Conservation (phyloP, 2,329 filamentous ascomycete species). For the Colletotrichum sublineola region DNA sequence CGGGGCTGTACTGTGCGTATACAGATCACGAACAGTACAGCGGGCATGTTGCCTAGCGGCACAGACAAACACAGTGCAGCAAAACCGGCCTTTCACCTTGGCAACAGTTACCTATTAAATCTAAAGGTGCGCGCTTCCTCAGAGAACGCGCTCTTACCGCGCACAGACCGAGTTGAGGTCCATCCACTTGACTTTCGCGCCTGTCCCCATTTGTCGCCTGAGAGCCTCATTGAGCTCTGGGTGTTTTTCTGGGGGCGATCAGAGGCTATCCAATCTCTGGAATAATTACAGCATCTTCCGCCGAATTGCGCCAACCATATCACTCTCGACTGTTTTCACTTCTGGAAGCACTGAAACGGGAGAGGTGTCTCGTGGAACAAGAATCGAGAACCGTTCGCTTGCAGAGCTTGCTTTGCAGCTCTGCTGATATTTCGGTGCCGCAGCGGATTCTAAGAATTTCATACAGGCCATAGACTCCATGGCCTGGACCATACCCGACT, state of each 20-base stretch:
- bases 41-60: rapidly evolving
- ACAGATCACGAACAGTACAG: background rate
- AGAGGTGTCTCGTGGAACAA: background rate
- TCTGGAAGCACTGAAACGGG: background rate
- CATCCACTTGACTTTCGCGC: background rate
- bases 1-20: conserved; percentile 2
- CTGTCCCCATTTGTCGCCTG: background rate
- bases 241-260: background rate
- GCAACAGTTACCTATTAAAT: background rate
- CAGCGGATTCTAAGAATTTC: background rate
- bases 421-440: background rate
- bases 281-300: background rate
- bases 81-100: no score
- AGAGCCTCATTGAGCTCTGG: conserved; percentile 3
- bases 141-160: background rate
- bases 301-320: background rate
- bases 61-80: background rate
- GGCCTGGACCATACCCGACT: background rate
- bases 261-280: background rate
- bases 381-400: background rate
- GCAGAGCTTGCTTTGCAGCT: background rate
- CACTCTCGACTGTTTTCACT: background rate
- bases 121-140: background rate
- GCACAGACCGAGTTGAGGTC: background rate
- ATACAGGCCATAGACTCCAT: background rate